Conservation (phyloP, 495 filamentous ascomycete genomes). For the Penicillium cataractarum region DNA sequence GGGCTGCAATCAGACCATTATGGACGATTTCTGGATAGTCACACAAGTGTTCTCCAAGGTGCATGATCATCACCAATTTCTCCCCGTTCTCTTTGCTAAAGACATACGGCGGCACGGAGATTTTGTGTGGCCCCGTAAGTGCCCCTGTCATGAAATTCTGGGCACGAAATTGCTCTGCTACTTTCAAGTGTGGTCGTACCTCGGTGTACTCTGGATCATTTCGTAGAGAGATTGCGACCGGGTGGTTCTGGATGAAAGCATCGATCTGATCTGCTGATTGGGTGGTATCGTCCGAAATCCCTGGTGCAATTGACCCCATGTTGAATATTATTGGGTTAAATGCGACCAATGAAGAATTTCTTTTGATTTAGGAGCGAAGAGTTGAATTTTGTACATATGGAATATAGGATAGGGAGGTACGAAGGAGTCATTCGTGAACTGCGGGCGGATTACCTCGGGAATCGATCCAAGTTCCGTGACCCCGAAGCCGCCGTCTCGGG, state of each 20-base stretch:
- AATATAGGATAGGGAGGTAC: background rate
- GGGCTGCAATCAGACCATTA: constrained; percentile 83
- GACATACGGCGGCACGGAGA: constrained; percentile 76
- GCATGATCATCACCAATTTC: constrained; percentile 68
- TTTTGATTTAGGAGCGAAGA: background rate
- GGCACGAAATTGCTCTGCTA: constrained; percentile 62
- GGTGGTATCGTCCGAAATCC: background rate
- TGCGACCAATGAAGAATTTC: background rate
- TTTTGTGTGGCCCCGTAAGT: constrained; percentile 68
- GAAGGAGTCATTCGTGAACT: background rate
- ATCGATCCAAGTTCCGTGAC: background rate
- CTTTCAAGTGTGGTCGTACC: constrained; percentile 78
- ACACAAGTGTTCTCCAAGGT: constrained; percentile 77
- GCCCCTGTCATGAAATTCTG: constrained; percentile 80
- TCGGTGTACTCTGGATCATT: constrained; percentile 66
- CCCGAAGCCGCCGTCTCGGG: background rate
- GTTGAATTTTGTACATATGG: background rate
- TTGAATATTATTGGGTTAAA: background rate
- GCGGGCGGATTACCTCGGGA: background rate
- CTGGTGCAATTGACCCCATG: background rate
- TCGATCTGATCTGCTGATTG: constrained; percentile 51
- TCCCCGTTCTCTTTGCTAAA: constrained; percentile 71
- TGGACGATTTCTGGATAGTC: constrained; percentile 89
- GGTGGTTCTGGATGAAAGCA: constrained; percentile 72
- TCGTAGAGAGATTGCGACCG: constrained; percentile 64